Conservation (phyloP, 2,329 filamentous ascomycete species). For the Pseudocercospora eumusae region DNA sequence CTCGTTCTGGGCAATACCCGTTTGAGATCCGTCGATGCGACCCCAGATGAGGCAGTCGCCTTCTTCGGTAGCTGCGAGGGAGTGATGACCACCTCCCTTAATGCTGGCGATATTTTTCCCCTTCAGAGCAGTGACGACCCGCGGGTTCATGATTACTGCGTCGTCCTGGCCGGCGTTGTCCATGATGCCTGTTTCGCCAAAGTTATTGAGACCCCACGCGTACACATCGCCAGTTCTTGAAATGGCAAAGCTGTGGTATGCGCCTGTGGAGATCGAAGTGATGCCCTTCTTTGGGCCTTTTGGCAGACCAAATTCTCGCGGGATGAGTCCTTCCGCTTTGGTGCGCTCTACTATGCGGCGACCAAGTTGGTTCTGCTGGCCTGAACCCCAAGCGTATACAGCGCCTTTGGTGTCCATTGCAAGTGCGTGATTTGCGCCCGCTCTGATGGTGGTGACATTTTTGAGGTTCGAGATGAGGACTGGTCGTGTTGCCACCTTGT, state of each 20-base stretch:
- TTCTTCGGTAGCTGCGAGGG: conserved; percentile 51
- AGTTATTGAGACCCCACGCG: conserved; percentile 86
- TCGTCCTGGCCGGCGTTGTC: conserved; percentile 66
- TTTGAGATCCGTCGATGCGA: conserved; percentile 60
- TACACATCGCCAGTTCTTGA: conserved; percentile 69
- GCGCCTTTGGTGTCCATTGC: conserved; percentile 66
- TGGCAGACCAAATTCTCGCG: conserved; percentile 60
- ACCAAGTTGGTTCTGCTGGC: conserved; percentile 71
- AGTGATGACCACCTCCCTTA: conserved; percentile 75
- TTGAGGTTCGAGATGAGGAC: conserved; percentile 62
- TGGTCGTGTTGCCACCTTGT: conserved; percentile 56
- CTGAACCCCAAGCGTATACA: conserved; percentile 71
- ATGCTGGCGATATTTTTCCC: conserved; percentile 67
- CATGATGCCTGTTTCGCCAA: conserved; percentile 72
- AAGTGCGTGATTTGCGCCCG: conserved; percentile 70
- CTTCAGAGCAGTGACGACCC: conserved; percentile 64
- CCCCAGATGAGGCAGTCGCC: conserved; percentile 63
- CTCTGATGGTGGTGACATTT: conserved; percentile 64
- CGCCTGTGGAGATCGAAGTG: conserved; percentile 65
- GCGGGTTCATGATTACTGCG: conserved; percentile 71
- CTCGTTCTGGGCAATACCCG: conserved; percentile 50
- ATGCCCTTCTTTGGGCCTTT: conserved; percentile 53
- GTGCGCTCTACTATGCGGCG: conserved; percentile 63
- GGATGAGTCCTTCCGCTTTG: conserved; percentile 56
- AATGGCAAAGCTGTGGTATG: conserved; percentile 80